Percentiles rank a stretch among this genome's conserved stretches.
phyloP scores from a whole-genome alignment of 345 rosid species.

The Psidium friedrichsthalianum region DNA sequence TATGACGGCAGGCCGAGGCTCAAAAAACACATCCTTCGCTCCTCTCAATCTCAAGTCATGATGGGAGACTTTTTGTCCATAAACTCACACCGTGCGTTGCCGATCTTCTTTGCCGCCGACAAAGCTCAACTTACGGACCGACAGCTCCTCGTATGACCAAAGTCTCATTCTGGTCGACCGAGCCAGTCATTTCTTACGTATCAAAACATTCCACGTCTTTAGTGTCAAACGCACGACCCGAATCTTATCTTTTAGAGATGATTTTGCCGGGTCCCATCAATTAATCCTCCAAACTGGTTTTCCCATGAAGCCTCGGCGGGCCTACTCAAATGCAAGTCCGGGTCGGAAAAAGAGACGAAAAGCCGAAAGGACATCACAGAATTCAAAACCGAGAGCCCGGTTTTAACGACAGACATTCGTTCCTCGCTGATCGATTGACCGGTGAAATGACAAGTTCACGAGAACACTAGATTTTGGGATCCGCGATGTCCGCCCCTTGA shows the following conservation, averaged over 20 bases:
- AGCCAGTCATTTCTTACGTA: no score
- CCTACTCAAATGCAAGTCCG: background rate
- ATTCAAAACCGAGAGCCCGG: background rate
- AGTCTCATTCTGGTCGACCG: background rate
- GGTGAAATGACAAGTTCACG: background rate
- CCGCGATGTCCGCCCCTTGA: background rate
- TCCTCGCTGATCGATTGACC: background rate
- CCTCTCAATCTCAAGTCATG: background rate
- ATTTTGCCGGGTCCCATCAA: background rate
- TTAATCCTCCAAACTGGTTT: background rate
- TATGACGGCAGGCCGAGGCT: background rate
- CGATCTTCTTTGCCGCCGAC: background rate
- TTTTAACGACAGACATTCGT: background rate
- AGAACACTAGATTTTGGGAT: background rate
- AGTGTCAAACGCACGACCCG: no score
- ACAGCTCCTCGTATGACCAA: background rate
- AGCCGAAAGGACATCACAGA: background rate
- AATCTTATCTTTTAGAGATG: background rate
- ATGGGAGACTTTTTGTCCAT: background rate
- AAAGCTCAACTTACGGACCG: background rate
- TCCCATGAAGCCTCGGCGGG: background rate
- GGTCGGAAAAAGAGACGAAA: background rate
- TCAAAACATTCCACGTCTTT: no score
- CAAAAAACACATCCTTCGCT: background rate
- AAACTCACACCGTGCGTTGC: background rate